A percentile compares a stretch with the other conserved stretches of the same genome.
Conservation (phyloP, 2,329 filamentous ascomycete species). For the Fusarium acutatum region DNA sequence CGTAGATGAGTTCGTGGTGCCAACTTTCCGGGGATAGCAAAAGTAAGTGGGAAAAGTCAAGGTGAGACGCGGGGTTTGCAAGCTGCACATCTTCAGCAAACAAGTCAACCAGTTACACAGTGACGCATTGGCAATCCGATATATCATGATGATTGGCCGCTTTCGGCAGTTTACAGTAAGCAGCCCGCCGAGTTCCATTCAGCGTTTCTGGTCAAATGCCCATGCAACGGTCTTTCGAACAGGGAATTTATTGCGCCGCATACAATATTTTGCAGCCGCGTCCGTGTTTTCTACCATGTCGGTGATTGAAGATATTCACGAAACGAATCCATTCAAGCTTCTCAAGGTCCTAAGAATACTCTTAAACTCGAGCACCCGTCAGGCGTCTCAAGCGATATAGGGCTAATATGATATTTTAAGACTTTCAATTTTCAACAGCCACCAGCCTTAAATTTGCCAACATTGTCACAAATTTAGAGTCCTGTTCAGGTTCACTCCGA, state of each 20-base stretch:
- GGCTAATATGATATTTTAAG: not conserved
- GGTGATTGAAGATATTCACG: not conserved
- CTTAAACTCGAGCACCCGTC: not conserved
- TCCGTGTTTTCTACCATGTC: fast-evolving
- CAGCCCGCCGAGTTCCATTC: too few relatives aligned
- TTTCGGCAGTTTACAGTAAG: not conserved
- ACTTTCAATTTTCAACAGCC: not conserved
- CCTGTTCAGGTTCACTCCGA: not conserved
- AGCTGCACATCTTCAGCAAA: not conserved
- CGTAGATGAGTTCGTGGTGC: not conserved
- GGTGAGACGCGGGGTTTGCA: not conserved
- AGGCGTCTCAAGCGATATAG: not conserved
- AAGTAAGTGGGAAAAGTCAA: not conserved
- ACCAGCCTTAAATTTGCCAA: not conserved
- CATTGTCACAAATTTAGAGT: too few relatives aligned
- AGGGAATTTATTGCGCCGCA: fast-evolving
- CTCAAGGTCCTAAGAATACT: not conserved
- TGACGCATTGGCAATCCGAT: not conserved
- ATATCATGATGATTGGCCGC: not conserved
- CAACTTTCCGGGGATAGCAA: not conserved
- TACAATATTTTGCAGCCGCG: not conserved
- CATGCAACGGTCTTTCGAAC: too few relatives aligned
- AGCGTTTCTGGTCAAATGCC: not conserved
- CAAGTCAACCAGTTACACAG: not conserved
- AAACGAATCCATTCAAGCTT: not conserved